Evolutionary conservation across 768 basidiomycete species (phyloP), one percentile per base, ranked within the genome.

Genomic region (Psilocybe sp.): DNA sequence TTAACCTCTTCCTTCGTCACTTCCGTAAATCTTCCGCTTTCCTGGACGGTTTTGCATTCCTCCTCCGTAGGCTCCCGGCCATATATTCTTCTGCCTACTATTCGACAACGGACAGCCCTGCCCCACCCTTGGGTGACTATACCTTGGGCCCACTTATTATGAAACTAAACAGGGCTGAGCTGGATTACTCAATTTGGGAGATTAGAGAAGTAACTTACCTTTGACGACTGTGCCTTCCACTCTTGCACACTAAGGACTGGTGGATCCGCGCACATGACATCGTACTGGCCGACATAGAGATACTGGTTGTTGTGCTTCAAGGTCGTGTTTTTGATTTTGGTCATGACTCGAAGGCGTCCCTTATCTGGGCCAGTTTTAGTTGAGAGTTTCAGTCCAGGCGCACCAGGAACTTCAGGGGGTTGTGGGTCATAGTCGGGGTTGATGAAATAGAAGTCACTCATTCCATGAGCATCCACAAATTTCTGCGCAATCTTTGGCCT

Each of bases 351-450:
- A 5, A 28, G 35, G 11, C 8, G 6, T 4, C 49, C 47, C 33
- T 8, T 23, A 13, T 33, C 46, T 0, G 16, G 6, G 1, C 35
- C 43, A 35, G 38, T 38, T 35, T 34, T 35, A 0, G 45, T 40
- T 16, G 47, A 4, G 31, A 71, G 70, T 47, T 55, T 68, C 0
- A 76, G 49, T 0, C 74, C 73, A 0, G 64, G 64, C 0, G 63
- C 60, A 0, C 73, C 72, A 0, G 71, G 68, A 12, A 65, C 36
- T 44, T 66, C 51, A 1, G 71, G 74, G 9, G 64, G 71, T 16
- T 70, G 58, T 1, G 71, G 69, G 36, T 73, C 67, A 36, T 60
- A 64, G 1, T 50, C 40, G 1, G 67, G 57, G 44, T 65, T 67
- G 1, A 66, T 54, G 49, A 62, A 75, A 62, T 67, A 63, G 47